Evolutionary conservation across 2,329 filamentous ascomycete species (phyloP).

Genomic region (Claviceps capensis): DNA sequence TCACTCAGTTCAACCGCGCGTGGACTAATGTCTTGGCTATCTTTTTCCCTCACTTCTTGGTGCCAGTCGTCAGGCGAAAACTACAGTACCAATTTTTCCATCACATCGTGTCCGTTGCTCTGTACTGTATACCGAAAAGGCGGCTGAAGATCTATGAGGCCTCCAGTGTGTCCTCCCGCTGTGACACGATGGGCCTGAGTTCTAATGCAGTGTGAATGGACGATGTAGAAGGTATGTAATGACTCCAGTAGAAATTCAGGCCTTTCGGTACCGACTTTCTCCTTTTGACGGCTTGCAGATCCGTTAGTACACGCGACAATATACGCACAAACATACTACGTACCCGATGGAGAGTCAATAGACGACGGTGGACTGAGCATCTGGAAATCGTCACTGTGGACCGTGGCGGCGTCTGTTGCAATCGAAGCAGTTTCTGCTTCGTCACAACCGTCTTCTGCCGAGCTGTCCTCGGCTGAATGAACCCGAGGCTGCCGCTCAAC

Average conservation of each 20-base stretch:
- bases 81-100: too few species aligned
- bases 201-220: constrained; percentile 5
- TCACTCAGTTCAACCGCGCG: not conserved
- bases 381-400: constrained; percentile 23
- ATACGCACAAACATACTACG: not conserved
- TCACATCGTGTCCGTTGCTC: too few species aligned
- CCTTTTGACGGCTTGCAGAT: not conserved
- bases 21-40: not conserved
- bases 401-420: constrained; percentile 19
- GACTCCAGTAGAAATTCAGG: not conserved
- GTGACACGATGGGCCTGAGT: not conserved
- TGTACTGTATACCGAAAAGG: too few species aligned
- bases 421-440: constrained; percentile 11
- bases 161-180: not conserved
- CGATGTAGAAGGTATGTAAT: constrained; percentile 11
- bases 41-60: not conserved
- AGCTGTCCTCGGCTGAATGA: not conserved
- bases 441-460: not conserved
- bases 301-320: not conserved
- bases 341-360: not conserved
- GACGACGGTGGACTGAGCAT: constrained; percentile 4
- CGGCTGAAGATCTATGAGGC: too few species aligned
- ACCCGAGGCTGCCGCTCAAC: not conserved
- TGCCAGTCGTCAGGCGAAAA: not conserved
- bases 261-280: not conserved